A percentile compares a stretch with the other conserved stretches of the same genome.
phyloP scores from a whole-genome alignment of 352 stramenopile genomes.

The Thalassiosira mediterranea region DNA sequence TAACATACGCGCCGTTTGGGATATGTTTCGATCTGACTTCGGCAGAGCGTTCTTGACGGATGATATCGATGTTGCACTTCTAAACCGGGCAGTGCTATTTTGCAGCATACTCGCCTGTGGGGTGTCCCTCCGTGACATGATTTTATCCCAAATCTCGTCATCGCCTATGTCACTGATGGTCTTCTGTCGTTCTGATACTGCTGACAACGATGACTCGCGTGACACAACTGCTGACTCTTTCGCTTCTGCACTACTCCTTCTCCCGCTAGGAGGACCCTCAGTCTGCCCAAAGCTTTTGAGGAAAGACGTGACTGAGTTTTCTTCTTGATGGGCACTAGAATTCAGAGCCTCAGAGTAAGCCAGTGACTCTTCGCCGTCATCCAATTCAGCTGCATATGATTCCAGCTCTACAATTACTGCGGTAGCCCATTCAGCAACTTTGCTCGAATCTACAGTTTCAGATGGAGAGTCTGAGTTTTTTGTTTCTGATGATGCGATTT shows the following conservation, averaged over 20 bases:
- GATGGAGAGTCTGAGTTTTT: not conserved
- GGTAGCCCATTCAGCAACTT: constrained; percentile 40
- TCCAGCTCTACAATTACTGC: constrained; percentile 37
- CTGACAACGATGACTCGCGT: not conserved
- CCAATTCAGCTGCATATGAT: constrained; percentile 41
- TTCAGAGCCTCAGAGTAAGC: constrained; percentile 6
- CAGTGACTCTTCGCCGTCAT: constrained; percentile 14
- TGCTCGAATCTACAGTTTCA: constrained; percentile 13
- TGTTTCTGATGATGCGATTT: constrained; percentile 11
- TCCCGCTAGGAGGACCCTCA: too few species aligned
- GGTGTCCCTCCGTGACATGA: not conserved
- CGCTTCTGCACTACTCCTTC: too few species aligned
- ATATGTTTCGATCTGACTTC: too few species aligned
- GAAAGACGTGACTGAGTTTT: not conserved
- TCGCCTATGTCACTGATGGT: too few species aligned
- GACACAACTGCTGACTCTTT: too few species aligned
- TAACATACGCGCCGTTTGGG: too few species aligned
- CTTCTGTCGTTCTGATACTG: not conserved
- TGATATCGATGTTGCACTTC: constrained; percentile 10
- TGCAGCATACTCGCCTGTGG: not conserved
- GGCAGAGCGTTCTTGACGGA: constrained; percentile 27
- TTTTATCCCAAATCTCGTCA: constrained; percentile 8
- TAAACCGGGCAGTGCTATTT: constrained; percentile 1
- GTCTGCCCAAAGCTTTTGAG: too few species aligned
- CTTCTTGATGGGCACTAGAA: not conserved